Evolutionary conservation across 2,329 filamentous ascomycete genomes (phyloP).

Genomic region (Xylariales sp.): DNA sequence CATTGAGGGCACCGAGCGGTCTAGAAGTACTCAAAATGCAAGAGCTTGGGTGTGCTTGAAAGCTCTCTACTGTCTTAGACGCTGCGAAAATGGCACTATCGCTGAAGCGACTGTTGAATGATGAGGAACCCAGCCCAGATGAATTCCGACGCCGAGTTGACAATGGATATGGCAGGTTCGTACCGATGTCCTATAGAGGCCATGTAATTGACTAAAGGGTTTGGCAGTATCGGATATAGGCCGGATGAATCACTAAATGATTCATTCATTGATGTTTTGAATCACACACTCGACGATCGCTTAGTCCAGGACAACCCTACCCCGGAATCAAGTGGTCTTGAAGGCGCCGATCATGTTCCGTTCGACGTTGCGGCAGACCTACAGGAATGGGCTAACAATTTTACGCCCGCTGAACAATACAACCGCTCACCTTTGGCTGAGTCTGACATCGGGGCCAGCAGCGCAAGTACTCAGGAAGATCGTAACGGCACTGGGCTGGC

Average conservation of each 20-base stretch:
- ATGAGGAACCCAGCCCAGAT: background rate
- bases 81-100: background rate
- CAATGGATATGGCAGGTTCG: background rate
- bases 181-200: background rate
- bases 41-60: background rate
- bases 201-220: no score
- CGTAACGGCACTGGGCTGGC: background rate
- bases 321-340: background rate
- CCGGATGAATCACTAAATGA: background rate
- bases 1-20: no score
- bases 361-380: background rate
- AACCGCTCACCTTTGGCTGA: background rate
- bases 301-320: background rate
- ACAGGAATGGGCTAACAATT: background rate
- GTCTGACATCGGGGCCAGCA: background rate
- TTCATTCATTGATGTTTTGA: no score
- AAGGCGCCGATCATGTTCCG: background rate
- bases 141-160: background rate
- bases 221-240: no score
- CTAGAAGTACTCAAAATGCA: no score
- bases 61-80: background rate
- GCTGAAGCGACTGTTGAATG: constrained; percentile 1
- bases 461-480: background rate
- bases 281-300: background rate
- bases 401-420: background rate